These are phyloP conservation scores for Rhizophora mangle DNA, from an alignment of 345 rosid genomes.

Conservation along the genomic window DNA sequence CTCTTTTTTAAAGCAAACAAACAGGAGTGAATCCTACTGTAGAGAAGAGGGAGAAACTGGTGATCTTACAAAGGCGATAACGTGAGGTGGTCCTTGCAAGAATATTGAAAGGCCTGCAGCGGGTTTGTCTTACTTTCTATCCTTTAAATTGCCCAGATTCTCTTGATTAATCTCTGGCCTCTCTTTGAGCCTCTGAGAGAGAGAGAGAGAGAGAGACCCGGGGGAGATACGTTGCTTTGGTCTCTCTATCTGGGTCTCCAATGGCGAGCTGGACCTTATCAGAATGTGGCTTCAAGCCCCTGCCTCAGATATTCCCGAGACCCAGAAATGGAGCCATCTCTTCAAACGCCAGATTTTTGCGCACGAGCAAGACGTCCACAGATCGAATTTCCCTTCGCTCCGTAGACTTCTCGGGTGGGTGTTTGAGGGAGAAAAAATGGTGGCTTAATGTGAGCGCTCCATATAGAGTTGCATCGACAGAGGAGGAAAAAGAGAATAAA, in stretches of 20 bases:
- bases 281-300: slow-evolving; percentile 75
- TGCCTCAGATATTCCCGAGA: slow-evolving; percentile 40
- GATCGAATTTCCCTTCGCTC: background rate
- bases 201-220: background rate
- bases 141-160: no score
- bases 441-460: slow-evolving; percentile 22
- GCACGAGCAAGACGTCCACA: no score
- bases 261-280: slow-evolving; percentile 71
- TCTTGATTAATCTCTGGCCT: no score
- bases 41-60: no score
- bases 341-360: slow-evolving; percentile 28
- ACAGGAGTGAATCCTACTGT: no score
- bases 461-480: slow-evolving; percentile 4
- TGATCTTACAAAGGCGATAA: no score
- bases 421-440: slow-evolving; percentile 16
- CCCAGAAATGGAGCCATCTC: slow-evolving; percentile 38
- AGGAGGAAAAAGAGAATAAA: background rate
- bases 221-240: background rate
- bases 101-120: no score
- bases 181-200: no score
- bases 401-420: slow-evolving; percentile 5
- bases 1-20: no score
- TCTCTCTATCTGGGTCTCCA: slow-evolving; percentile 30
- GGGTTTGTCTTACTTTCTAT: no score
- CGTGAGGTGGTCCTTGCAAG: no score